A percentile compares a stretch with the other conserved stretches of the same genome.
Evolutionary conservation across 345 rosid genomes (phyloP).

Genomic region (Pistacia integerrima): DNA sequence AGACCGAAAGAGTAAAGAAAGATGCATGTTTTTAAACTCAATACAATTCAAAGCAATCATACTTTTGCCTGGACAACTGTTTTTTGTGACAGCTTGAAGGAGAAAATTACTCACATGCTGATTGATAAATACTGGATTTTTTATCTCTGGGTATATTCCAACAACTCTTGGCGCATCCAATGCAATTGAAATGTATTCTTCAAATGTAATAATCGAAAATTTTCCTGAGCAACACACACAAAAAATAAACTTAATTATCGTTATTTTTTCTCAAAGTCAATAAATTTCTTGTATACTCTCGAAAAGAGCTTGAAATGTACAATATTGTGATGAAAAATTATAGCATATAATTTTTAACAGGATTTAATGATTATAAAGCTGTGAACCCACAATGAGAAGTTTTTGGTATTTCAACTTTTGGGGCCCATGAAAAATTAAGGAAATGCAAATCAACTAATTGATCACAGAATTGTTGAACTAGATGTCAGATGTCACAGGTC

Average conservation of each 20-base stretch:
- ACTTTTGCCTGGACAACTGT: neutral
- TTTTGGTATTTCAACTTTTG: neutral
- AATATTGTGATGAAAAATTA: neutral
- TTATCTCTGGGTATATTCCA: constrained; percentile 98
- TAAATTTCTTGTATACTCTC: neutral
- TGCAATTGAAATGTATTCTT: constrained; percentile 86
- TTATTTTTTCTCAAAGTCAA: neutral
- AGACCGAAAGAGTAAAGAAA: neutral
- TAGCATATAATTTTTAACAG: neutral
- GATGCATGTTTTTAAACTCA: neutral
- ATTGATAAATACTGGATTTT: constrained; percentile 85
- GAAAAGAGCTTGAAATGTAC: neutral
- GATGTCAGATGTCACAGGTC: neutral
- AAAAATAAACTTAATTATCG: constrained; percentile 3
- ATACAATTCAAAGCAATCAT: neutral
- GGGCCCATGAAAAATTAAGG: neutral
- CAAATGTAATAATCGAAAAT: constrained; percentile 77
- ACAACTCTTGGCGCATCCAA: constrained; percentile 82
- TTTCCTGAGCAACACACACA: constrained; percentile 54
- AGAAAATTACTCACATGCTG: constrained; percentile 57
- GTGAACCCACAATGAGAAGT: neutral
- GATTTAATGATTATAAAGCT: neutral
- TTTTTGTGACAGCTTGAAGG: neutral
- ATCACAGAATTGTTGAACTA: neutral
- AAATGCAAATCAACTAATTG: neutral